These are phyloP conservation scores for Kwoniella europaea DNA, from an alignment of 768 basidiomycete genomes.

Conservation along the genomic window DNA sequence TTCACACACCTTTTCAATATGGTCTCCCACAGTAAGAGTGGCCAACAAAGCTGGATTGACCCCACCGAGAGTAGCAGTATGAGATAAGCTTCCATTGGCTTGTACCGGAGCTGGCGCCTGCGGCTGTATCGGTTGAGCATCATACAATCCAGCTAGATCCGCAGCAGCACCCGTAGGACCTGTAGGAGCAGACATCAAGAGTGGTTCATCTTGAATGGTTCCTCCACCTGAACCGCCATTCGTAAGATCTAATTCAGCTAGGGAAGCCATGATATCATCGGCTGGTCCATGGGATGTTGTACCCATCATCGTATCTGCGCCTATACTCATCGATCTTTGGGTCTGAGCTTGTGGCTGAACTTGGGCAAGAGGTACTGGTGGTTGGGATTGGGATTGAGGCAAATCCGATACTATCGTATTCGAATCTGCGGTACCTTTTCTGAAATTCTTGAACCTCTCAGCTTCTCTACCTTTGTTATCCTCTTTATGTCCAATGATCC, in stretches of 20 bases:
- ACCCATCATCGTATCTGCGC: conserved; percentile 58
- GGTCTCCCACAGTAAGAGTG: conserved; percentile 66
- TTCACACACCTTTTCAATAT: conserved; percentile 67
- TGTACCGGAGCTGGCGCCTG: not conserved
- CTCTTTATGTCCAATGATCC: conserved; percentile 94
- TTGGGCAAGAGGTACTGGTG: conserved; percentile 1
- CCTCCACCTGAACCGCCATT: conserved; percentile 17
- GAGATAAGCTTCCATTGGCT: conserved; percentile 20
- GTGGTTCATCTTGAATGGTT: conserved; percentile 51
- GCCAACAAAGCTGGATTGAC: conserved; percentile 57
- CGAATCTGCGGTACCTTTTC: conserved; percentile 59
- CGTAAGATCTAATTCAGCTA: conserved; percentile 76
- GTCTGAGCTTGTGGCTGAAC: conserved; percentile 14
- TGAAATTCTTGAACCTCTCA: conserved; percentile 63
- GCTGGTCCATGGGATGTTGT: conserved; percentile 55
- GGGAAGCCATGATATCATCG: conserved; percentile 71
- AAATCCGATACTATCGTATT: conserved; percentile 8
- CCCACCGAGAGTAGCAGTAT: conserved; percentile 43
- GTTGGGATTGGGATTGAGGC: not conserved
- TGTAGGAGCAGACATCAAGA: conserved; percentile 29
- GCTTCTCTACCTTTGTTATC: conserved; percentile 78
- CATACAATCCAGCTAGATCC: conserved; percentile 6
- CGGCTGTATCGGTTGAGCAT: conserved; percentile 2
- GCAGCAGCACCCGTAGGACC: conserved; percentile 9
- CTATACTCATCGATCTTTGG: conserved; percentile 38